Percentiles rank a stretch among this genome's conserved stretches.
Evolutionary conservation across 2,329 filamentous ascomycete genomes (phyloP).

Genomic region (Colletotrichum sp.): DNA sequence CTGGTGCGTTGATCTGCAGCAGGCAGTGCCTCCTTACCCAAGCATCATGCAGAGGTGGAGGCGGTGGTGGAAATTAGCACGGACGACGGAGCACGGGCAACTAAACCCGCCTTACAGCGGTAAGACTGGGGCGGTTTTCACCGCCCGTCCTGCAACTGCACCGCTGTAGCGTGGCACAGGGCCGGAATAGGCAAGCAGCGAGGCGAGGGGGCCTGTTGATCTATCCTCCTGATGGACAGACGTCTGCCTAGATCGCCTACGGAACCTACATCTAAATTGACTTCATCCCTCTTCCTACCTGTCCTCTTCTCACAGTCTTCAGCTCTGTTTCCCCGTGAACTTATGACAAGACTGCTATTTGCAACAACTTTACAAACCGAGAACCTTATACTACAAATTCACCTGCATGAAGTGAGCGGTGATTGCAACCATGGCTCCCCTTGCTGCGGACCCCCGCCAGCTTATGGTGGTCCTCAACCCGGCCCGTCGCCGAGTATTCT

Average conservation of each 20-base stretch:
- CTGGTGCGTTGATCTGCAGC: not conserved
- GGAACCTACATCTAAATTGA: not conserved
- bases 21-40: not conserved
- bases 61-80: not conserved
- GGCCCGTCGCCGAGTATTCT: conserved; percentile 55
- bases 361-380: not conserved
- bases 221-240: not conserved
- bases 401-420: not conserved
- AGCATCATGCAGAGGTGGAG: not conserved
- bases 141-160: not conserved
- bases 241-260: conserved; percentile 2
- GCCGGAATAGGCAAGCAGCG: not conserved
- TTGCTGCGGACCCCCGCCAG: conserved; percentile 59
- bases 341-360: not conserved
- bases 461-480: conserved; percentile 60
- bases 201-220: not conserved
- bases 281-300: not conserved
- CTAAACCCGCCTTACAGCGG: not conserved
- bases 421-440: conserved; percentile 52
- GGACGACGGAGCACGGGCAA: not conserved
- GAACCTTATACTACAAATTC: not conserved
- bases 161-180: not conserved
- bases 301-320: not conserved
- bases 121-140: not conserved
- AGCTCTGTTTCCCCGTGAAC: not conserved